Evolutionary conservation across 306 rosid species (phyloP).

Genomic region (Delonix regia): DNA sequence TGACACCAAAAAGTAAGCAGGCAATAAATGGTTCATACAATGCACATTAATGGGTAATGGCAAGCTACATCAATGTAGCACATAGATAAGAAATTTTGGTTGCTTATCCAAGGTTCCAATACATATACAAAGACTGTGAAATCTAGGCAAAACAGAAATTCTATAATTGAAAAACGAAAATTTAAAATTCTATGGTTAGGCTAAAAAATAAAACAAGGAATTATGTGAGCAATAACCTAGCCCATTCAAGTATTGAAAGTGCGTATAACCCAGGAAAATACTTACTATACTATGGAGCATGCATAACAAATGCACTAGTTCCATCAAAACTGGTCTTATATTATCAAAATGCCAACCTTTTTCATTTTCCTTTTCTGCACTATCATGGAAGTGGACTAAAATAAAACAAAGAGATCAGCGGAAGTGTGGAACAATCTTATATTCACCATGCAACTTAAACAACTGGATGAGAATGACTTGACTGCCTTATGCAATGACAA

Average conservation of each 20-base stretch:
- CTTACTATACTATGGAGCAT: neutral
- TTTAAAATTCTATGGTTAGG: neutral
- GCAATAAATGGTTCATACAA: conserved; percentile 7
- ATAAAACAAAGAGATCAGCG: neutral
- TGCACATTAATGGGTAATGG: neutral
- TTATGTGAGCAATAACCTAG: neutral
- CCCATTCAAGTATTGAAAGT: conserved; percentile 18
- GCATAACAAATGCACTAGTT: conserved; percentile 13
- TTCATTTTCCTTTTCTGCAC: conserved; percentile 1
- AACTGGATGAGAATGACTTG: neutral
- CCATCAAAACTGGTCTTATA: neutral
- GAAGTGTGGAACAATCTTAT: neutral
- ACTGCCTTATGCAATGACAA: neutral
- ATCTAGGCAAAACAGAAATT: neutral
- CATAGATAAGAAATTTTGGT: neutral
- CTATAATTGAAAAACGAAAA: conserved; percentile 7
- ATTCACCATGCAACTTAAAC: neutral
- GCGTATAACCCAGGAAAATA: neutral
- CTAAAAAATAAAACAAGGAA: conserved; percentile 7
- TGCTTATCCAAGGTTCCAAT: conserved; percentile 3
- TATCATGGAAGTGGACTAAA: conserved; percentile 2
- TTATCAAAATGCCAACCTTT: conserved; percentile 15
- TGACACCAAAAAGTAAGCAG: conserved; percentile 21
- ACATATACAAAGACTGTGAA: neutral
- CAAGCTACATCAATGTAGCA: neutral